Base-by-base conservation (phyloP, 2,329 filamentous ascomycete genomes). In the Aspergillus neotritici region DNA sequence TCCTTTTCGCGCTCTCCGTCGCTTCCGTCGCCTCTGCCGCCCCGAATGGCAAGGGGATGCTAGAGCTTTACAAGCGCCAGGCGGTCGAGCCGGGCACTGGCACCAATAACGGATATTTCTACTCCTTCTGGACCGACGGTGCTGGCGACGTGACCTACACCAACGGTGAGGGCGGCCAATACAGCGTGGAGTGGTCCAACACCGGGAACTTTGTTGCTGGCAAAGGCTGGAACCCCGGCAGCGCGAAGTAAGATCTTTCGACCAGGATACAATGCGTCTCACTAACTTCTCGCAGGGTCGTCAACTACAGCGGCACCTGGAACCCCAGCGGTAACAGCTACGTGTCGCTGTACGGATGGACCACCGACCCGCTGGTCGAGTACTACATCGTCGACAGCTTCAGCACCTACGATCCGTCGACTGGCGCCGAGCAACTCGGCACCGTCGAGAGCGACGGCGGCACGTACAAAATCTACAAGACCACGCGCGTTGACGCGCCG, bases 201-300 rank as follows among this genome's bases (percentile, higher is more conserved):
- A 62, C 58, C 31, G 76, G 75, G 17, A 76, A 80, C 66, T 74
- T 79, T 32, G 75, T 78, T 15, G 74, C 67, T 45, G 78, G 78
- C 21, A 80, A 80, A 62, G 78, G 78, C 31, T 81, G 77, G 76
- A 72, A 72, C 45, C 71, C 76, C 10, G 77, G 77, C 30, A 70
- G 61, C 44, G 60, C 64, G 16, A 67, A 71, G 74, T 79, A 68
- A 46, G 63, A 5, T 4, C 12, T 12, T 4, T 12, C n/a, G 1
- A 5, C 2, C 1, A 9, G 14, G 7, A 5, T 25, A 25, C 3
- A 14, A 30, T 16, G 2, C 1, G 11, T 21, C 13, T 13, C 13
- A 15, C 35, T 30, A 34, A 33, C 13, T 7, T 11, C 1, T n/a
- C 1, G 1, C 33, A 41, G 50, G 39, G 31, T 38, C 25, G 58